phyloP scores from a whole-genome alignment of 2,329 filamentous ascomycete species.

The Lachnellula suecica region DNA sequence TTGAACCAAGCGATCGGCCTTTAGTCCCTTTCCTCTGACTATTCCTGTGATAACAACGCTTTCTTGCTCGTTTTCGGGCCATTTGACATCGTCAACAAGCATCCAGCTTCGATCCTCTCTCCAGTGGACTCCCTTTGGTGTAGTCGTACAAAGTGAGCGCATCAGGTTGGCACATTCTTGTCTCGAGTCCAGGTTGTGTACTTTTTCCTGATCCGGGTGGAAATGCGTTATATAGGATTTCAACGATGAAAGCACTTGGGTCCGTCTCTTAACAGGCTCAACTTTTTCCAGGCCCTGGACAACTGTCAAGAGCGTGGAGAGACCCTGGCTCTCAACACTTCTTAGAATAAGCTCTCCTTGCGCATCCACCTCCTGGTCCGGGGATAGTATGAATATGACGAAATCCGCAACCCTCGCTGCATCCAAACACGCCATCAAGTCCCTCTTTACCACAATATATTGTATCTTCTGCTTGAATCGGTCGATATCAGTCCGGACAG shows the following conservation, averaged over 20 bases:
- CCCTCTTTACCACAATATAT: constrained; percentile 73
- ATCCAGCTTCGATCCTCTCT: constrained; percentile 95
- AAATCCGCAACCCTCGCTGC: constrained; percentile 89
- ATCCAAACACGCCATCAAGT: constrained; percentile 77
- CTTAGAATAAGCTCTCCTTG: constrained; percentile 83
- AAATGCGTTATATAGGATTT: constrained; percentile 94
- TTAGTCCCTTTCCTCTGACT: constrained; percentile 81
- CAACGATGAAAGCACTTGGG: constrained; percentile 76
- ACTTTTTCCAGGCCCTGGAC: constrained; percentile 78
- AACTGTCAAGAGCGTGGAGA: constrained; percentile 86
- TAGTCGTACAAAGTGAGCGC: constrained; percentile 85
- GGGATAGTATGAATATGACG: constrained; percentile 81
- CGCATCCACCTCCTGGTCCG: constrained; percentile 79
- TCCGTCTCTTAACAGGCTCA: constrained; percentile 75
- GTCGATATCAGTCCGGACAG: constrained; percentile 70
- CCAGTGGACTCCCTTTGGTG: constrained; percentile 93
- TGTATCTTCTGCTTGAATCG: constrained; percentile 94
- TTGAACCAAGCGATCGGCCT: constrained; percentile 86
- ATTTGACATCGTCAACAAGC: constrained; percentile 79
- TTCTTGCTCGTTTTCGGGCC: constrained; percentile 59
- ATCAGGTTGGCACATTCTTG: constrained; percentile 92
- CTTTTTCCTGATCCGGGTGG: constrained; percentile 87
- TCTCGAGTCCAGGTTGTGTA: constrained; percentile 82
- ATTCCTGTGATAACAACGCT: constrained; percentile 78
- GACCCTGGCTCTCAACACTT: constrained; percentile 87